Conservation (phyloP, 2,329 filamentous ascomycete species). For the Aspergillus ibericus region DNA sequence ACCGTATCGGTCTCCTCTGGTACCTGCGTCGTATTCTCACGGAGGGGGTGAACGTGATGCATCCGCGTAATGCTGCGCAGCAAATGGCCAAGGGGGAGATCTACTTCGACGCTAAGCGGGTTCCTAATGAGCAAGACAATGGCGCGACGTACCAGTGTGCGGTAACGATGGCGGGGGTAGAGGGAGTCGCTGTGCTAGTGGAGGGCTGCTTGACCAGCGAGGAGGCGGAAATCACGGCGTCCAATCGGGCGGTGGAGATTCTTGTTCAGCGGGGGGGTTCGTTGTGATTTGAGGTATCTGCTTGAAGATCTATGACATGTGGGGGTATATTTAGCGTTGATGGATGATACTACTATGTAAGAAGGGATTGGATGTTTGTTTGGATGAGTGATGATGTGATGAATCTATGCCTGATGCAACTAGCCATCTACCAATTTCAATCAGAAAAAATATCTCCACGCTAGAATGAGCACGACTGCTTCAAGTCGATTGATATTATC, state of each 20-base stretch:
- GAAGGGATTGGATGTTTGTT: background rate
- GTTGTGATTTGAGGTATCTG: background rate
- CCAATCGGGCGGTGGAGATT: conserved; percentile 19
- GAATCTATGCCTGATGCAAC: too few species aligned
- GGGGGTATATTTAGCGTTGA: background rate
- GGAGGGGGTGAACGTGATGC: conserved; percentile 56
- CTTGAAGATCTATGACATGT: background rate
- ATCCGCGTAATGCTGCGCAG: conserved; percentile 69
- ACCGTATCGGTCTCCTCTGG: conserved; percentile 63
- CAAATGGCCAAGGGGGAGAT: conserved; percentile 47
- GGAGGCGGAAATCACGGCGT: conserved; percentile 32
- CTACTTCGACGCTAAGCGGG: conserved; percentile 18
- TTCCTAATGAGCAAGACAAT: conserved; percentile 10
- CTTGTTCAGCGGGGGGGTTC: conserved; percentile 1
- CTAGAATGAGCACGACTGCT: too few species aligned
- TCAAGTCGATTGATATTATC: too few species aligned
- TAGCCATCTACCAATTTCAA: too few species aligned
- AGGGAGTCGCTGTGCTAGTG: conserved; percentile 19
- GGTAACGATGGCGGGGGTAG: conserved; percentile 16
- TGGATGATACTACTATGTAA: background rate
- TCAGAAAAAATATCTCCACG: too few species aligned
- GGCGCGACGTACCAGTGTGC: conserved; percentile 23
- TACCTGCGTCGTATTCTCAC: conserved; percentile 63
- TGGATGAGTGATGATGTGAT: too few species aligned
- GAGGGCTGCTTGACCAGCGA: conserved; percentile 28